phyloP scores from a whole-genome alignment of 768 basidiomycete genomes.

The Pisolithus albus region DNA sequence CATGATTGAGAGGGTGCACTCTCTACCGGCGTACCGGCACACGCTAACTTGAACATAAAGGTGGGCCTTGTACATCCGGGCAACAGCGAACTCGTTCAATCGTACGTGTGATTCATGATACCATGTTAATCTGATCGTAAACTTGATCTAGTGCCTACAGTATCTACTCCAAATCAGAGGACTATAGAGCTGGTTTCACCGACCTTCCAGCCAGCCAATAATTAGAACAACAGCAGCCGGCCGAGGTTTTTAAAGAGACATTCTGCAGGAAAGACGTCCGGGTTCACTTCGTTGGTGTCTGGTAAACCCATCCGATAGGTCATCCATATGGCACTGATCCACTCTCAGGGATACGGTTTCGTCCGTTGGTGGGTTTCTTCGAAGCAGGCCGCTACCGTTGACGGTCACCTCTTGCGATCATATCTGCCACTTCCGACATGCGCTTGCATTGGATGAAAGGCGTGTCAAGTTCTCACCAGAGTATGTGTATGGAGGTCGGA shows the following conservation, averaged over 20 bases:
- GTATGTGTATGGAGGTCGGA: conserved; percentile 28
- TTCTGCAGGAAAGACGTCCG: conserved; percentile 30
- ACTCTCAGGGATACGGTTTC: conserved; percentile 41
- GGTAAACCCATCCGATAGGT: conserved; percentile 21
- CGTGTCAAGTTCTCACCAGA: conserved; percentile 44
- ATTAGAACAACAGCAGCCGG: conserved; percentile 16
- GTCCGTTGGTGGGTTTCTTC: conserved; percentile 32
- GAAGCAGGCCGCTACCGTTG: conserved; percentile 26
- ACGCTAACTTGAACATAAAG: conserved; percentile 13
- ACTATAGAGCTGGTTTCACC: too few species aligned
- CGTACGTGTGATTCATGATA: conserved; percentile 17
- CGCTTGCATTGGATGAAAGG: conserved; percentile 40
- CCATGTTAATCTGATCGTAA: not conserved
- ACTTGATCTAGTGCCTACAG: conserved; percentile 31
- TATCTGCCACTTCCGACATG: conserved; percentile 40
- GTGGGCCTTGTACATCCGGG: conserved; percentile 37
- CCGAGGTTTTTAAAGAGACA: conserved; percentile 27
- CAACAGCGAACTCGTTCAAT: conserved; percentile 36
- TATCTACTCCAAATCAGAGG: conserved; percentile 26
- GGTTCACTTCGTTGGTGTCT: conserved; percentile 41
- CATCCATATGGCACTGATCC: not conserved
- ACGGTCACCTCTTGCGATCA: conserved; percentile 26
- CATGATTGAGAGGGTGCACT: conserved; percentile 36
- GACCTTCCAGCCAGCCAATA: conserved; percentile 1
- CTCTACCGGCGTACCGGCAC: too few species aligned